phyloP scores from a whole-genome alignment of 192 early-diverging fungal species.

The Coemansia sp. region DNA sequence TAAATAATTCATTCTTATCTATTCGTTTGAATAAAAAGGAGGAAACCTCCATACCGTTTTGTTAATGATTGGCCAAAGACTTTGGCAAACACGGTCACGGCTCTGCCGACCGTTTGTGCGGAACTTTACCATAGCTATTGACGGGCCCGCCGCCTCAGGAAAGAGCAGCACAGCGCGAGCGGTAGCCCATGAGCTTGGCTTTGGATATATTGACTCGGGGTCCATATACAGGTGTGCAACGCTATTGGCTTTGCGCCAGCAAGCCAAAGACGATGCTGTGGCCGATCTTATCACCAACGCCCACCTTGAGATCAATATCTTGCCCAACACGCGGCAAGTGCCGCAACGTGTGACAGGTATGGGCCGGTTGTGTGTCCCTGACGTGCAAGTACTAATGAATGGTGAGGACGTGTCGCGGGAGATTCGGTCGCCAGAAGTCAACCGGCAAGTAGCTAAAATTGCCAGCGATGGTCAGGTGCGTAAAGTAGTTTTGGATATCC shows the following conservation, averaged over 20 bases:
- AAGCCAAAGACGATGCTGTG: conserved; percentile 15
- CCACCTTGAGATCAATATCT: conserved; percentile 28
- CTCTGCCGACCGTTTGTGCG: background rate
- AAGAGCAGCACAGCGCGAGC: conserved; percentile 78
- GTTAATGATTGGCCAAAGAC: background rate
- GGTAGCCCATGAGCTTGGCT: conserved; percentile 65
- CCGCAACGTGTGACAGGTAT: conserved; percentile 14
- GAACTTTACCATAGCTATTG: conserved; percentile 65
- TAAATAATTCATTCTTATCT: too few relatives aligned
- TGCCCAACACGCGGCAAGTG: conserved; percentile 12
- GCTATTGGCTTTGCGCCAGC: conserved; percentile 28
- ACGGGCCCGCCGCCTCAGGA: conserved; percentile 79
- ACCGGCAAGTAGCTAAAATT: conserved; percentile 58
- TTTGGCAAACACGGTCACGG: background rate
- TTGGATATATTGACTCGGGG: conserved; percentile 77
- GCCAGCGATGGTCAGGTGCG: conserved; percentile 63
- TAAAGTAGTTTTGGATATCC: conserved; percentile 55
- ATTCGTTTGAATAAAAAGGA: too few relatives aligned
- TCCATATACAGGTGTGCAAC: conserved; percentile 62
- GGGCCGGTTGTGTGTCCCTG: conserved; percentile 27
- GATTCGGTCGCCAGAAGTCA: conserved; percentile 61
- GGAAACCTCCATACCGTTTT: too few relatives aligned
- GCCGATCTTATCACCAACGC: conserved; percentile 22
- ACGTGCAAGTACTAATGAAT: conserved; percentile 51
- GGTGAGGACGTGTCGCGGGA: conserved; percentile 64